Conservation (phyloP, 306 rosid genomes). For the Quercus gilva region DNA sequence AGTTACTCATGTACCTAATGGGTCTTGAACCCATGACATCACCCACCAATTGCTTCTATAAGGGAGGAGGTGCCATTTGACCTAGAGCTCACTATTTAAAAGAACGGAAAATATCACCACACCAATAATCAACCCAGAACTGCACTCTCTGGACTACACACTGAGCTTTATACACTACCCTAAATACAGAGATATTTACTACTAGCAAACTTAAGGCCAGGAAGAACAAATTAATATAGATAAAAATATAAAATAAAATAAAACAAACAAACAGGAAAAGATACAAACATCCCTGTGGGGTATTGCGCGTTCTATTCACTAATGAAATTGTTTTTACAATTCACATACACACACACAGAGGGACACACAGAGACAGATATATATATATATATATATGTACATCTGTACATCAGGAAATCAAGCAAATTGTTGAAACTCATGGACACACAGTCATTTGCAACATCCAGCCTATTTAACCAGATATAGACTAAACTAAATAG, state of each 20-base stretch:
- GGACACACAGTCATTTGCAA: not conserved
- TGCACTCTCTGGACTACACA: not conserved
- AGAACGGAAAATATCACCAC: not conserved
- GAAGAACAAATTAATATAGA: not conserved
- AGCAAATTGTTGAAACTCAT: not conserved
- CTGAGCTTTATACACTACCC: not conserved
- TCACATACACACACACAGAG: too few relatives aligned
- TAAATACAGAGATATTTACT: too few relatives aligned
- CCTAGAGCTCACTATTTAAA: not conserved
- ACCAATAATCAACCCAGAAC: not conserved
- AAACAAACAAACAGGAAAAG: not conserved
- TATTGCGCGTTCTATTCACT: too few relatives aligned
- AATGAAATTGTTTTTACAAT: too few relatives aligned
- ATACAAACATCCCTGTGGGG: too few relatives aligned
- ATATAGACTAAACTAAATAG: not conserved
- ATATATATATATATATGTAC: too few relatives aligned
- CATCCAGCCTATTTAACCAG: not conserved
- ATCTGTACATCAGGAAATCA: too few relatives aligned
- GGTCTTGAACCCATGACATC: too few relatives aligned
- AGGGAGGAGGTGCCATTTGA: too few relatives aligned
- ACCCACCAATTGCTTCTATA: too few relatives aligned
- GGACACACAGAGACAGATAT: too few relatives aligned
- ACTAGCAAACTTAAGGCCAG: not conserved
- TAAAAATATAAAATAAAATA: not conserved
- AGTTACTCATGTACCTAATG: too few relatives aligned